Evolutionary conservation across 2,329 filamentous ascomycete species (phyloP), one percentile per base, ranked within the genome.

Genomic region (Botrytis elliptica): DNA sequence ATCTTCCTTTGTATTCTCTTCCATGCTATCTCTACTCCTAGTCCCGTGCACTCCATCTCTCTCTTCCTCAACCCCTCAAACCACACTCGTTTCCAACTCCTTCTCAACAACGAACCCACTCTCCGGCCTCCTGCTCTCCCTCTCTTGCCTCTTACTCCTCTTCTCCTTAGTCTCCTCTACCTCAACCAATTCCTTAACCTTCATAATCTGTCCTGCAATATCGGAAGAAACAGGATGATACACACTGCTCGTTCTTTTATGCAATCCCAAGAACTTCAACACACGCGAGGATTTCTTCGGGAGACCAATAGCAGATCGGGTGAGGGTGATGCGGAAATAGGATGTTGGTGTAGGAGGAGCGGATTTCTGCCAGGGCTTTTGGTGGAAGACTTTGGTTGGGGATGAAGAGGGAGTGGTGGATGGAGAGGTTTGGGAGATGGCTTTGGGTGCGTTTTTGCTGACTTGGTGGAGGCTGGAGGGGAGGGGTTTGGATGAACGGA

Each of bases 131-230:
- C 91, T 84, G 80, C 88, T 84, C 64, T 86, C 85, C 81, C 86
- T 88, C 79, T 92, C 85, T 81, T 93, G 86, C 71, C 85, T 82
- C 79, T 87, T 88, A 5, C 86, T 89, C 83, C 91, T 81, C 38
- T 86, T 81, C 75, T 84, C 82, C 52, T 89, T 87, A n/a, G 92
- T 90, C 79, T 93, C 91, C 75, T 87, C 85, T 12, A 93, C 90
- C 64, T 89, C 86, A 16, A 93, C 88, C 73, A 93, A 82, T 79
- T 93, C 91, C 82, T 93, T 93, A 76, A 93, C 90, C 80, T 88
- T 89, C 88, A 93, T 92, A 79, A 93, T 92, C 79, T 92, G 89
- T 81, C 91, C 91, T 16, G 91, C 91, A 65, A 91, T 86, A 69
- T 90, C 87, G 36, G 87, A 88, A 33, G 88, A 86, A 74, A 93